Conservation (phyloP, 75 land plant genomes). For the Gnetum montanum region DNA sequence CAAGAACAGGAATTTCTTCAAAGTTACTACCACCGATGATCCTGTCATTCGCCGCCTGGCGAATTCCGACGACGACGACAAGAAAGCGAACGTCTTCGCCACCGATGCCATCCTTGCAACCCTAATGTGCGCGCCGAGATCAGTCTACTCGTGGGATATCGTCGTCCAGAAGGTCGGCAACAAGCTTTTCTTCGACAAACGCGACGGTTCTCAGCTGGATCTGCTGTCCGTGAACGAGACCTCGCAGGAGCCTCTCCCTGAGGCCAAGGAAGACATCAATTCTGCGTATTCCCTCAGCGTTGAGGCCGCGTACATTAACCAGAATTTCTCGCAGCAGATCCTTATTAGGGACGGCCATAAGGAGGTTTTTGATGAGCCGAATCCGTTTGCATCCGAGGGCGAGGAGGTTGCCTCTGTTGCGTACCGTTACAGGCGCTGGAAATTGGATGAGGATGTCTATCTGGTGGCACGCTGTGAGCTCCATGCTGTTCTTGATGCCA, state of each 20-base stretch:
- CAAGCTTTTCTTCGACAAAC: conserved; percentile 93
- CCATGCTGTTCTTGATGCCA: conserved; percentile 72
- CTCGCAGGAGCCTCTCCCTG: conserved; percentile 81
- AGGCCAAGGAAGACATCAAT: conserved; percentile 92
- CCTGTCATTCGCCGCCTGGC: conserved; percentile 88
- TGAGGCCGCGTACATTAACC: conserved; percentile 93
- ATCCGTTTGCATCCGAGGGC: conserved; percentile 84
- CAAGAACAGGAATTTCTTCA: conserved; percentile 83
- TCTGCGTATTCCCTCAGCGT: conserved; percentile 76
- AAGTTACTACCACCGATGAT: conserved; percentile 95
- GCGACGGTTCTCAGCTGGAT: conserved; percentile 87
- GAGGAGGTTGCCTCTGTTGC: conserved; percentile 93
- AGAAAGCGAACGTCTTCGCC: conserved; percentile 84
- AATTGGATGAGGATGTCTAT: conserved; percentile 72
- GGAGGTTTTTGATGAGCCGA: conserved; percentile 78
- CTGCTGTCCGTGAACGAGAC: conserved; percentile 83
- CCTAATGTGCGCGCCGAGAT: conserved; percentile 88
- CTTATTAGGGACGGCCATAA: conserved; percentile 72
- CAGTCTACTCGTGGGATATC: conserved; percentile 95
- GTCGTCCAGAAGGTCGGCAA: conserved; percentile 90
- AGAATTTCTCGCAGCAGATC: conserved; percentile 98
- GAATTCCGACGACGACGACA: conserved; percentile 25
- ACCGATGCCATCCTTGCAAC: conserved; percentile 88
- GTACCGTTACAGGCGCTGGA: conserved; percentile 89
- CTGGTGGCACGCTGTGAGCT: conserved; percentile 88